These are phyloP conservation scores for Gorgonomyces haynaldii DNA, from an alignment of 192 early-diverging fungal genomes.

Conservation along the genomic window DNA sequence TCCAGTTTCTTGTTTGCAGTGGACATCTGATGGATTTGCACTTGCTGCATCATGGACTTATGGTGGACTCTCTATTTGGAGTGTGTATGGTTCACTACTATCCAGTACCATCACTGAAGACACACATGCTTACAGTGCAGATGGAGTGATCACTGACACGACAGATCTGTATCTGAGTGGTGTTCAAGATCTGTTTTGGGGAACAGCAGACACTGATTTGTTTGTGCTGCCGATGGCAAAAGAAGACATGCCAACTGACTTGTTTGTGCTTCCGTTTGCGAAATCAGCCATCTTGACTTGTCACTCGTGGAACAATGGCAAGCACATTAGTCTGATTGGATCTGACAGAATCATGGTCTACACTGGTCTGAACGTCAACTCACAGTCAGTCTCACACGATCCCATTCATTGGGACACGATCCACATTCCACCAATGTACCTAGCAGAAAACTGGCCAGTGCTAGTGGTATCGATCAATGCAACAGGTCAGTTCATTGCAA, in stretches of 20 bases:
- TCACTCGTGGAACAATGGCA: constrained; percentile 37
- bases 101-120: constrained; percentile 46
- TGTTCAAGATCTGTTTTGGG: constrained; percentile 60
- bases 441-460: constrained; percentile 75
- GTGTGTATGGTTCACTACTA: constrained; percentile 57
- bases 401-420: constrained; percentile 61
- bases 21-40: constrained; percentile 62
- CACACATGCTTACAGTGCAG: constrained; percentile 19
- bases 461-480: constrained; percentile 57
- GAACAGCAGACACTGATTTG: constrained; percentile 50
- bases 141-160: constrained; percentile 23
- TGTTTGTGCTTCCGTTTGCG: constrained; percentile 45
- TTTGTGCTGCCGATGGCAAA: constrained; percentile 44
- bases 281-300: constrained; percentile 33
- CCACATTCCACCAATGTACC: constrained; percentile 48
- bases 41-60: constrained; percentile 55
- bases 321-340: constrained; percentile 44
- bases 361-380: constrained; percentile 50
- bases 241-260: constrained; percentile 14
- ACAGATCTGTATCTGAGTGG: constrained; percentile 51
- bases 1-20: constrained; percentile 17
- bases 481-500: constrained; percentile 63
- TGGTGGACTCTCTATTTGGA: constrained; percentile 67
- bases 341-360: constrained; percentile 61
- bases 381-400: constrained; percentile 54